Evolutionary conservation across 78 protist genomes (phyloP).

Genomic region (Paulinella micropora): DNA sequence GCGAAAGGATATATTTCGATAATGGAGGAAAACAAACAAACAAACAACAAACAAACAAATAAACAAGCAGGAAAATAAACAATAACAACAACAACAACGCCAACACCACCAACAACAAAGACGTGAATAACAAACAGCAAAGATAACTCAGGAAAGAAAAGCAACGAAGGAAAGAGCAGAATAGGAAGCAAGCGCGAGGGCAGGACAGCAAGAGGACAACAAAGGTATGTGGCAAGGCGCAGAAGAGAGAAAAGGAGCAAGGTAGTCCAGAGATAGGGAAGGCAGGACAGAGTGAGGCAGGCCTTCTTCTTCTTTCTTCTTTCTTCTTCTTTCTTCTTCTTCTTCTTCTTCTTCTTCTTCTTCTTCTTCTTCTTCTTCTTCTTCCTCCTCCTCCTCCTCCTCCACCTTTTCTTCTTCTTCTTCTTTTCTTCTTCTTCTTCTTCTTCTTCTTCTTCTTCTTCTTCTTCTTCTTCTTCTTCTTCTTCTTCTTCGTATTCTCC

Average conservation of each 20-base stretch:
- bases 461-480: neutral
- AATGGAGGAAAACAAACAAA: no score
- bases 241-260: neutral
- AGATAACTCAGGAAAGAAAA: no score
- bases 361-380: neutral
- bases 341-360: neutral
- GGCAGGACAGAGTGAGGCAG: neutral
- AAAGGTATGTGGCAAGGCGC: neutral
- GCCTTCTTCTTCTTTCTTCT: neutral
- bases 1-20: no score
- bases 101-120: no score
- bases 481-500: neutral
- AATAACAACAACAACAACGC: no score
- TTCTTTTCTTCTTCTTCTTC: neutral
- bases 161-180: neutral
- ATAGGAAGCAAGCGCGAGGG: neutral
- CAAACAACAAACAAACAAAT: no score
- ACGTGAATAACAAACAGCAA: no score
- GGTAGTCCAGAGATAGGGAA: neutral
- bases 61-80: no score
- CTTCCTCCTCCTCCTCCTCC: neutral
- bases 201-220: neutral
- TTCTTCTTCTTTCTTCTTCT: neutral
- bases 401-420: neutral
- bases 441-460: neutral